Base-by-base conservation (phyloP, 768 basidiomycete genomes). In the Postia placenta region DNA sequence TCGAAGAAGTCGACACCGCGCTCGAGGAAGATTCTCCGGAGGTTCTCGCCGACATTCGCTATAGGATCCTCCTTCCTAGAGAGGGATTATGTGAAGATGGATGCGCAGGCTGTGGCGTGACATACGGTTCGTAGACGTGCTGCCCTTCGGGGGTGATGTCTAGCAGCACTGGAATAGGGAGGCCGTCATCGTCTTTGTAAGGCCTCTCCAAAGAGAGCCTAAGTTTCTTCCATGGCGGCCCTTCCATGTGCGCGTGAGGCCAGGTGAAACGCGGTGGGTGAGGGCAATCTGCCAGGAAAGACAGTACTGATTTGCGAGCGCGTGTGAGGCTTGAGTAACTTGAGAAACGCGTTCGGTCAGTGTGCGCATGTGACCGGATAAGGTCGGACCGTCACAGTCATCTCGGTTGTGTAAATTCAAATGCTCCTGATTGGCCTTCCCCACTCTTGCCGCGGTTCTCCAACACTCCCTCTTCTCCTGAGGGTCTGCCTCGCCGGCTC, bases 1-100 rank as follows among this genome's bases (percentile, higher is more conserved):
- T 90, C 84, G 58, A 89, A 88, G 56, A 90, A 88, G 57, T 89
- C 84, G 28, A 69, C 43, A 1, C 90, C 89, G 33, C 87, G 79
- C 60, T 92, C 90, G 22, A 68, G 51, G 51, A 90, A 86, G 45
- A 92, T 80, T 46, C 86, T 74, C 36, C 75, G 69, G 24, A 92
- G 67, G 38, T 81, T 83, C 37, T 81, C 72, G 23, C 81, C 81
- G n/a, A 90, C 72, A 43, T 70, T 66, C 45, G 79, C 74, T 12
- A 78, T 71, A 3, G 80, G 70, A 51, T 76, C 76, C 56, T 81
- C 77, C 15, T 62, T 62, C 35, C 71, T 72, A 46, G 20, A 43
- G 27, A 36, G 17, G 42, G 27, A 14, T 27, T 4, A 19, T 28
- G 33, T 42, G 49, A 37, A 17, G 17, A 28, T 28, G 12, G 39